phyloP scores from a whole-genome alignment of 768 basidiomycete genomes.

The Rickenella mellea region DNA sequence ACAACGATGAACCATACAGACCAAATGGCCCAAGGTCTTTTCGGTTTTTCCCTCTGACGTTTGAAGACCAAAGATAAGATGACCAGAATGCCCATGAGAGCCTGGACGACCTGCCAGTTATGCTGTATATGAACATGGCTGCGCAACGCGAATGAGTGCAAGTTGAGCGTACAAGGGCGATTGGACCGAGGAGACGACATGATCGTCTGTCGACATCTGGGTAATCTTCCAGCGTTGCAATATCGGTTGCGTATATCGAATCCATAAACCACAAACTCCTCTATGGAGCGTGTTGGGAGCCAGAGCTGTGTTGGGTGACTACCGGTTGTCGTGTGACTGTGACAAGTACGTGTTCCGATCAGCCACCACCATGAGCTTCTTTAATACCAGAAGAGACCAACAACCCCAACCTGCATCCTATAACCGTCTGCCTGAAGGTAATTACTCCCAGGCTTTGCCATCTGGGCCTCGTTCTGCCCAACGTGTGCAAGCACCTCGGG shows the following conservation, averaged over 20 bases:
- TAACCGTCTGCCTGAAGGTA: conserved; percentile 24
- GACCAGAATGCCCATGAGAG: conserved; percentile 84
- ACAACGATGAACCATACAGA: conserved; percentile 20
- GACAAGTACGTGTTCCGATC: no score
- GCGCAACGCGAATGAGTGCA: not conserved
- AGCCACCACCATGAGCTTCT: conserved; percentile 31
- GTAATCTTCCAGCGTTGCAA: conserved; percentile 24
- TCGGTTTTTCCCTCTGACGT: conserved; percentile 75
- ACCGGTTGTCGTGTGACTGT: conserved; percentile 1
- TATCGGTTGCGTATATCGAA: not conserved
- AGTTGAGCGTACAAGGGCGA: conserved; percentile 28
- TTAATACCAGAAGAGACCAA: conserved; percentile 27
- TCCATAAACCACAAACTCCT: not conserved
- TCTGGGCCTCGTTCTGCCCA: conserved; percentile 1
- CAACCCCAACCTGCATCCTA: conserved; percentile 26
- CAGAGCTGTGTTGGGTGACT: conserved; percentile 1
- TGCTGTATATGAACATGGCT: conserved; percentile 3
- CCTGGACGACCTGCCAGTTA: conserved; percentile 60
- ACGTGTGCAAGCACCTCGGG: conserved; percentile 16
- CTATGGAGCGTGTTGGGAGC: conserved; percentile 2
- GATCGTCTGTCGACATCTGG: conserved; percentile 30
- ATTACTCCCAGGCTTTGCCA: conserved; percentile 1
- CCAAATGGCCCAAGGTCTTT: conserved; percentile 92
- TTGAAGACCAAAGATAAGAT: conserved; percentile 81
- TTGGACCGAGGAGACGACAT: conserved; percentile 38